These are phyloP conservation scores for Metschnikowia kunwiensis DNA, from an alignment of 805 yeast genomes.

Conservation along the genomic window DNA sequence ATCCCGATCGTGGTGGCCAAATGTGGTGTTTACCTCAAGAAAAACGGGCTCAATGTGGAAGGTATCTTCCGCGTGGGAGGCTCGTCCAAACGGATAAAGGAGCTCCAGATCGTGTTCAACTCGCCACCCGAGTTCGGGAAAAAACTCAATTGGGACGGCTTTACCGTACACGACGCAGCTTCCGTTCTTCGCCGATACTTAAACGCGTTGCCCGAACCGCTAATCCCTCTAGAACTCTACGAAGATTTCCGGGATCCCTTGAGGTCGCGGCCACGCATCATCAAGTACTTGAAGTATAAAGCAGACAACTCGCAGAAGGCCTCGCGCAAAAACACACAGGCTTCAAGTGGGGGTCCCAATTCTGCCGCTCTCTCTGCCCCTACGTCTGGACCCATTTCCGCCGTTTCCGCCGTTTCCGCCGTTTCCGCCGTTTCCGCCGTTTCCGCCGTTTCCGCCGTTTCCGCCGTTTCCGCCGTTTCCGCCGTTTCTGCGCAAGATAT, in stretches of 20 bases:
- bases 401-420: too few species aligned
- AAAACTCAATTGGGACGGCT: slow-evolving; percentile 86
- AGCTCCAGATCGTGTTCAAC: slow-evolving; percentile 78
- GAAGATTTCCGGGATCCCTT: slow-evolving; percentile 78
- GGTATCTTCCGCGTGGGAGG: slow-evolving; percentile 96
- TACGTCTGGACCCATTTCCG: neutral
- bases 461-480: neutral
- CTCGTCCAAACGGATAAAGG: slow-evolving; percentile 80
- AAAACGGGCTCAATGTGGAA: slow-evolving; percentile 72
- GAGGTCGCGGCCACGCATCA: slow-evolving; percentile 56
- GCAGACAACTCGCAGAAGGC: slow-evolving; percentile 35
- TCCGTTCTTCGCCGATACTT: slow-evolving; percentile 81
- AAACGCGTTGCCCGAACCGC: slow-evolving; percentile 87
- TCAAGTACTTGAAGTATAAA: slow-evolving; percentile 62
- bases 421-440: too few species aligned
- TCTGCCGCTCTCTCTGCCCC: neutral
- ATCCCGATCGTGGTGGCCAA: slow-evolving; percentile 95
- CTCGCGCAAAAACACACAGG: neutral
- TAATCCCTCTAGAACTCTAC: slow-evolving; percentile 75
- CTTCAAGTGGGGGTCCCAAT: too few species aligned
- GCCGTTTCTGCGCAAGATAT: neutral
- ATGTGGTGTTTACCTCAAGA: slow-evolving; percentile 84
- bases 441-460: too few species aligned
- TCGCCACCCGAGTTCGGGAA: slow-evolving; percentile 89
- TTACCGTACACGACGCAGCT: slow-evolving; percentile 95